Percentiles rank a stretch among this genome's conserved stretches.
These are phyloP conservation scores for Paraurostyla sp. DNA, from an alignment of 73 alveolate species.

Conservation along the genomic window DNA sequence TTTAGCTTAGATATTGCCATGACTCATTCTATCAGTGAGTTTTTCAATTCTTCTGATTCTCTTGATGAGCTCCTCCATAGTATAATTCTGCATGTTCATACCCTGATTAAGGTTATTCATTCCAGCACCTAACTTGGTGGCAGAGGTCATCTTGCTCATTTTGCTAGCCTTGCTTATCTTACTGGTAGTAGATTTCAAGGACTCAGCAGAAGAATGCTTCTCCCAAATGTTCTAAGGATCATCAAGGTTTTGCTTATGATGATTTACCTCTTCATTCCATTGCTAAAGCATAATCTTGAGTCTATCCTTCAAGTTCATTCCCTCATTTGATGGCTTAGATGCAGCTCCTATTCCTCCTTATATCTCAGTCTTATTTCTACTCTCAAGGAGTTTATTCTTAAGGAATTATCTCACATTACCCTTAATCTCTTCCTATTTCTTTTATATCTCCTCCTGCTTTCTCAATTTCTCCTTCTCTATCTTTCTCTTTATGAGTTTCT, in stretches of 20 bases:
- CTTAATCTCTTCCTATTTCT: constrained; percentile 33
- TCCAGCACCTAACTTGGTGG: not conserved
- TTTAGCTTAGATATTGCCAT: not conserved
- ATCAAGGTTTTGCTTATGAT: not conserved
- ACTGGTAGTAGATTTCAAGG: not conserved
- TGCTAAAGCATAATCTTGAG: constrained; percentile 17
- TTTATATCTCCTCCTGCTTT: constrained; percentile 32
- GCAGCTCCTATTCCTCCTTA: not conserved
- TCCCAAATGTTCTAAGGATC: constrained; percentile 29
- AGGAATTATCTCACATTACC: not conserved
- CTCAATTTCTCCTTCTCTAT: constrained; percentile 30
- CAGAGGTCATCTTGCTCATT: not conserved
- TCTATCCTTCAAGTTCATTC: not conserved
- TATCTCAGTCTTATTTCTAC: not conserved
- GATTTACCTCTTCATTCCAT: not conserved
- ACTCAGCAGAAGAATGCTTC: constrained; percentile 12
- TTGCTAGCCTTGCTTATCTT: not conserved
- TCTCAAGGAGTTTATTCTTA: not conserved
- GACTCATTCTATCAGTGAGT: constrained; percentile 51
- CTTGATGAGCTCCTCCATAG: constrained; percentile 54
- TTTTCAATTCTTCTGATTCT: constrained; percentile 68
- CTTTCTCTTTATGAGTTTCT: constrained; percentile 27
- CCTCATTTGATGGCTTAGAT: too few species aligned
- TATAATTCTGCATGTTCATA: constrained; percentile 1
- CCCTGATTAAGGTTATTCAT: not conserved